Evolutionary conservation across 202 grass and related monocot species (phyloP).

Genomic region (Zizania palustris): DNA sequence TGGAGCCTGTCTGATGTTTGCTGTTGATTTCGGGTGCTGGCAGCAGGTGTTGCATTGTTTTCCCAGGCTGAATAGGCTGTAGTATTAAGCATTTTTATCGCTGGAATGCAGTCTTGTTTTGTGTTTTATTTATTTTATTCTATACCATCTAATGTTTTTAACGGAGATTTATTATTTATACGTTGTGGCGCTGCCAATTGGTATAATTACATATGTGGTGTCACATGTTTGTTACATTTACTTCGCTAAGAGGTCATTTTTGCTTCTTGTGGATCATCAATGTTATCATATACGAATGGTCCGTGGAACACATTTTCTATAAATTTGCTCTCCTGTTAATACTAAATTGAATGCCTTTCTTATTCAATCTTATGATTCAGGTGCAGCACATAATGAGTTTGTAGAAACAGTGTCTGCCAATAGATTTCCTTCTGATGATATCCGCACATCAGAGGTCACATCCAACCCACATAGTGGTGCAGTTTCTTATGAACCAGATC

Average conservation of each 20-base stretch:
- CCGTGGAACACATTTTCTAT: neutral
- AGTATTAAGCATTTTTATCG: neutral
- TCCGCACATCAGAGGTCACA: constrained; percentile 33
- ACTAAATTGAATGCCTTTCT: neutral
- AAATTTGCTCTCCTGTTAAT: neutral
- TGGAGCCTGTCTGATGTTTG: neutral
- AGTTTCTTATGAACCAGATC: constrained; percentile 40
- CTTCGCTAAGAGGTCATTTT: neutral
- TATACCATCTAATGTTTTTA: neutral
- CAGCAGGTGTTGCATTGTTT: neutral
- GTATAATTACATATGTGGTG: neutral
- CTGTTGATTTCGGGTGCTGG: neutral
- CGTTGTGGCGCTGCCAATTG: neutral
- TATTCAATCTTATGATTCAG: constrained; percentile 42
- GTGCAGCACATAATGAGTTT: constrained; percentile 45
- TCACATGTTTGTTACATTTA: constrained; percentile 2
- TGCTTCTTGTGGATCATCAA: neutral
- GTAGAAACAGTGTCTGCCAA: constrained; percentile 35
- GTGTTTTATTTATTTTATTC: neutral
- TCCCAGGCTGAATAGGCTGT: neutral
- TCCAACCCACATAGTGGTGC: constrained; percentile 42
- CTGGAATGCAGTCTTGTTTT: neutral
- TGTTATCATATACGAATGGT: neutral
- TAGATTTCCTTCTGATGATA: constrained; percentile 39
- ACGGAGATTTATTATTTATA: neutral